These are phyloP conservation scores for Fusarium subtropicale DNA, from an alignment of 2,329 filamentous ascomycete genomes.

Conservation along the genomic window DNA sequence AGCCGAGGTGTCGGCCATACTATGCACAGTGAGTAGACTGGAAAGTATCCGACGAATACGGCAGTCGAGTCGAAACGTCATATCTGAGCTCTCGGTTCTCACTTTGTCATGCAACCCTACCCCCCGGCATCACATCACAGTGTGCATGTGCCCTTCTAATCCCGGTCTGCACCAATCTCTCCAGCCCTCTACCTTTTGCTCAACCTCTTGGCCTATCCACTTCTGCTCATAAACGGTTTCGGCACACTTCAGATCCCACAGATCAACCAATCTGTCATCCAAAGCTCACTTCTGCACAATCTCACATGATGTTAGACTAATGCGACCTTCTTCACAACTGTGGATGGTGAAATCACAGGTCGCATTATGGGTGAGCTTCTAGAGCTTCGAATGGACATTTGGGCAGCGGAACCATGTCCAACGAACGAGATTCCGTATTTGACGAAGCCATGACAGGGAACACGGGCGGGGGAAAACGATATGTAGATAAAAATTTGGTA, in stretches of 20 bases:
- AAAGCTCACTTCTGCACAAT: conserved; percentile 30
- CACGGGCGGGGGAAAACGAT: conserved; percentile 29
- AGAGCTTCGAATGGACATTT: conserved; percentile 21
- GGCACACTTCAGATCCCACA: conserved; percentile 14
- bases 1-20: conserved; percentile 26
- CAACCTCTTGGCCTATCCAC: conserved; percentile 18
- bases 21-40: neutral
- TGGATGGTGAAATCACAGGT: conserved; percentile 37
- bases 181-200: conserved; percentile 15
- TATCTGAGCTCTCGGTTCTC: conserved; percentile 40
- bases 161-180: conserved; percentile 39
- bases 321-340: conserved; percentile 44
- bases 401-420: conserved; percentile 31
- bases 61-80: conserved; percentile 36
- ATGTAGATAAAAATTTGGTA: conserved; percentile 22
- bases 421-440: conserved; percentile 26
- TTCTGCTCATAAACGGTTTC: conserved; percentile 38
- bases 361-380: conserved; percentile 33
- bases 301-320: conserved; percentile 48
- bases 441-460: conserved; percentile 20
- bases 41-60: conserved; percentile 13
- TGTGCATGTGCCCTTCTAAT: conserved; percentile 29
- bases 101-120: conserved; percentile 30
- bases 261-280: conserved; percentile 33
- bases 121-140: conserved; percentile 42